Base-by-base conservation (phyloP, 257 asterid species). In the Primulina huaijiensis region DNA sequence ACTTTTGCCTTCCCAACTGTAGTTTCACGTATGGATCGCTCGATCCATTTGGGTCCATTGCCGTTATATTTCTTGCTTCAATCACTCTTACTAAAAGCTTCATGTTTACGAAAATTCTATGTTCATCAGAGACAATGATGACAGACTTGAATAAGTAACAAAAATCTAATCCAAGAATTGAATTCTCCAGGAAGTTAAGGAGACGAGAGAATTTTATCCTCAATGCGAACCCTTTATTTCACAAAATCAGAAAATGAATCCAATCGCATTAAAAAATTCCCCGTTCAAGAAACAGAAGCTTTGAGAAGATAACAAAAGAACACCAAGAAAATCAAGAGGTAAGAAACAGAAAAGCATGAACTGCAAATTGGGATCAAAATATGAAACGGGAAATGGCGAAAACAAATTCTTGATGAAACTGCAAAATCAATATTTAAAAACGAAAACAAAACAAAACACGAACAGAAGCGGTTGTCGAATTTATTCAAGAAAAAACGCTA, bases 11-110 rank as follows among this genome's bases (percentile, higher is more conserved):
- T 27, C 99, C 99, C 81, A 94, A 53, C 83, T 87, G 92, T 75
- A 94, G 79, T 72, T 87, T 94, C 35, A 89, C 99, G 68, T 94
- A 94, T 37, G 97, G 98, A 82, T 94, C 98, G 80, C 96, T 91
- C 62, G 79, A 84, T 19, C 98, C 99, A 83, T 91, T 94, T 17
- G 86, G 89, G 81, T 88, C 96, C 82, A 86, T 80, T 60, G 96
- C 86, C 60, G 97, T 96, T 68, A 94, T 76, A 60, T 89, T 83
- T 64, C 74, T 85, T 0, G 93, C 99, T 72, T 91, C 99, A 21
- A 91, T 94, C 16, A 84, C 99, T 4, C 99, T 89, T 60, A 91
- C 95, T 81, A 94, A 81, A 25, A 94, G 93, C 89, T 89, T 87
- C 98, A 94, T 89, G 61, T 71, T 72, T 34, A 38, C 10, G 40